Evolutionary conservation across 2,329 filamentous ascomycete genomes (phyloP).

Genomic region (Nigrograna mackinnonii): DNA sequence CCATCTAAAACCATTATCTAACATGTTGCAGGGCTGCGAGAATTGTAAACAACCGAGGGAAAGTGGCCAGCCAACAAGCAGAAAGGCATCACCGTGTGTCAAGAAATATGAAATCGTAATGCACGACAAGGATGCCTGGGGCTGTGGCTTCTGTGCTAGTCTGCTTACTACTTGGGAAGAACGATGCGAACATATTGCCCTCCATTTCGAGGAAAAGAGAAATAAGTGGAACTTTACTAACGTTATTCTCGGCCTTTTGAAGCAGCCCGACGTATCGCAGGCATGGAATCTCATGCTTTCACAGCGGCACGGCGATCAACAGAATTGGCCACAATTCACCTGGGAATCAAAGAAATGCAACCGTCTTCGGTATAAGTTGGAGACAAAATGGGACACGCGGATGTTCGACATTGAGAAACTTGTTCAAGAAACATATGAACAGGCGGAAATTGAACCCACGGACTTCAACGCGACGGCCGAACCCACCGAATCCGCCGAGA

Average conservation of each 20-base stretch:
- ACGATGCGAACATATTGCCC: slow-evolving; percentile 69
- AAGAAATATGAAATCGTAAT: slow-evolving; percentile 49
- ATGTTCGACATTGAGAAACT: slow-evolving; percentile 58
- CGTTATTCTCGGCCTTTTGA: slow-evolving; percentile 69
- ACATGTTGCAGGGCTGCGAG: slow-evolving; percentile 53
- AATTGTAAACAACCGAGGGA: slow-evolving; percentile 68
- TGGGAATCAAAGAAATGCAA: slow-evolving; percentile 69
- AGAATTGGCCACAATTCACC: slow-evolving; percentile 46
- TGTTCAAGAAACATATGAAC: slow-evolving; percentile 61
- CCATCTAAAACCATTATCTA: slow-evolving; percentile 8
- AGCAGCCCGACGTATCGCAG: slow-evolving; percentile 64
- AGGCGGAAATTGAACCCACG: slow-evolving; percentile 44
- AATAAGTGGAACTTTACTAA: slow-evolving; percentile 71
- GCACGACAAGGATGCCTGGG: slow-evolving; percentile 68
- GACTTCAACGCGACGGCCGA: slow-evolving; percentile 24
- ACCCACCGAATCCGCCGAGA: slow-evolving; percentile 24
- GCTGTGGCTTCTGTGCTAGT: slow-evolving; percentile 69
- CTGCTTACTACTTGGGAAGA: slow-evolving; percentile 67
- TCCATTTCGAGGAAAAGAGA: slow-evolving; percentile 70
- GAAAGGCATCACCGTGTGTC: slow-evolving; percentile 50
- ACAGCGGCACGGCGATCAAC: slow-evolving; percentile 59
- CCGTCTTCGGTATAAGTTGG: slow-evolving; percentile 66
- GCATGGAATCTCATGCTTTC: slow-evolving; percentile 64
- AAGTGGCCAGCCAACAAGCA: slow-evolving; percentile 54
- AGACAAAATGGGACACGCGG: slow-evolving; percentile 64